Evolutionary conservation across 306 rosid species (phyloP).

Genomic region (Quercus mongolica): DNA sequence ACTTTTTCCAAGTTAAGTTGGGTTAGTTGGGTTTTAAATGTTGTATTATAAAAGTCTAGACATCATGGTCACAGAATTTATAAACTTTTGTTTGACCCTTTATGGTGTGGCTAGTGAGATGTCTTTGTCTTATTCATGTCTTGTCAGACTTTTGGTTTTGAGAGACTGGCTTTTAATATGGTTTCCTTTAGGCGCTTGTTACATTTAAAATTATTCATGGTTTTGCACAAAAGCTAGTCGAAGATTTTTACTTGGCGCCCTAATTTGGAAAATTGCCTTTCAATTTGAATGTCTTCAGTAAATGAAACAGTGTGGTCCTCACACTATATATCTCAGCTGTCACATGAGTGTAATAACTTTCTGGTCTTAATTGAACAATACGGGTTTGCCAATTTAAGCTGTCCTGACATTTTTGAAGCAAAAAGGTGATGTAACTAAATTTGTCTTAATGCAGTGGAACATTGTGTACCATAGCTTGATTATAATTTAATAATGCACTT

Average conservation of each 20-base stretch:
- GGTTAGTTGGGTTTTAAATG: conserved; percentile 27
- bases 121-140: conserved; percentile 37
- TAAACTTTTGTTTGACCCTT: not conserved
- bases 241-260: conserved; percentile 27
- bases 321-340: not conserved
- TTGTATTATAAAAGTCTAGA: not conserved
- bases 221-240: too few relatives aligned
- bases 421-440: not conserved
- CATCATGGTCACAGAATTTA: not conserved
- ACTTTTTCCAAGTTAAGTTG: conserved; percentile 17
- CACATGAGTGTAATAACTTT: not conserved
- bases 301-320: conserved; percentile 11
- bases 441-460: not conserved
- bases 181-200: conserved; percentile 17
- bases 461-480: not conserved
- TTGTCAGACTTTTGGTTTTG: conserved; percentile 18
- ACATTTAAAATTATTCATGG: conserved; percentile 23
- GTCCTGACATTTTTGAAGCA: not conserved
- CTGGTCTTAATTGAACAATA: not conserved
- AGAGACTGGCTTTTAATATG: not conserved
- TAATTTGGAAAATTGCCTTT: not conserved
- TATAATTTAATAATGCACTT: not conserved
- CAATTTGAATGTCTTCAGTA: not conserved
- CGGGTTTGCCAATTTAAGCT: not conserved
- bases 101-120: conserved; percentile 21